Evolutionary conservation across 176 grass and related monocot species (phyloP).

Genomic region (Ensete glaucum): DNA sequence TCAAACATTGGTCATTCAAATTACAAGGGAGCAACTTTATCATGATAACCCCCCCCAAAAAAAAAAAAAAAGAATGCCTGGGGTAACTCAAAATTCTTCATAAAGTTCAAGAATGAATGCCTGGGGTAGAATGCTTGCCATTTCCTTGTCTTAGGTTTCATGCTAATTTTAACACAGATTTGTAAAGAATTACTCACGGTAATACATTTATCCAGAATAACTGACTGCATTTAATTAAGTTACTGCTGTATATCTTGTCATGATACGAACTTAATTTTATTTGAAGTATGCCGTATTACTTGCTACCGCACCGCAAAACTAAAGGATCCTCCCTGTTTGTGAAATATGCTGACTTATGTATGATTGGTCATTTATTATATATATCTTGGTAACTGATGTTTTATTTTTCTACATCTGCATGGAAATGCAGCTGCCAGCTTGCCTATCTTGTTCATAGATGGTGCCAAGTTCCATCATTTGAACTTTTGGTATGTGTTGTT

Average conservation of each 20-base stretch:
- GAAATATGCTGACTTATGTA: neutral
- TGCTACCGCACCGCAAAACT: neutral
- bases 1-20: too few relatives aligned
- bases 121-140: neutral
- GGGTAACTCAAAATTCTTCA: too few relatives aligned
- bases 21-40: too few relatives aligned
- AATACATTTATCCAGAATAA: neutral
- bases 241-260: neutral
- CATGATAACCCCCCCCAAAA: too few relatives aligned
- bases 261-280: neutral
- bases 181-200: neutral
- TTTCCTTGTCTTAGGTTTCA: neutral
- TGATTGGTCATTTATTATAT: neutral
- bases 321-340: too few relatives aligned
- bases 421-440: slow-evolving; percentile 77
- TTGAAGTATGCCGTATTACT: neutral
- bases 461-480: slow-evolving; percentile 61
- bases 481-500: slow-evolving; percentile 85
- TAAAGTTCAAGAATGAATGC: too few relatives aligned
- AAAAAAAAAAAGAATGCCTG: too few relatives aligned
- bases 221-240: too few relatives aligned
- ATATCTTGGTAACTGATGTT: neutral
- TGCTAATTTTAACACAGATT: neutral
- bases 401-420: neutral
- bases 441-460: slow-evolving; percentile 84